Base-by-base conservation (phyloP, 2,329 filamentous ascomycete genomes). In the Trichoderma sp. region DNA sequence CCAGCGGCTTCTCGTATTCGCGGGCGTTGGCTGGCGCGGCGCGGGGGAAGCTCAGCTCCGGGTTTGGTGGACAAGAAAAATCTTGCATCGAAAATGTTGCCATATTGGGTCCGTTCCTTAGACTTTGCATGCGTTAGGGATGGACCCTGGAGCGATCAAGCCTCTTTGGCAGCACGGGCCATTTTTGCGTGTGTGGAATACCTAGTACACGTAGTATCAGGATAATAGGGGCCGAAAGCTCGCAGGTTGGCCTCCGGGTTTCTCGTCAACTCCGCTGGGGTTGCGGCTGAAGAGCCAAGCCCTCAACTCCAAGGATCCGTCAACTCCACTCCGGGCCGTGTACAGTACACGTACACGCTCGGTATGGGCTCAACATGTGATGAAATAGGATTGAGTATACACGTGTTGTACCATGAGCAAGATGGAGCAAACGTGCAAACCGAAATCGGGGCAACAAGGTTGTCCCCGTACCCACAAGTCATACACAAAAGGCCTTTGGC, bases 101-200 rank as follows among this genome's bases (percentile, higher is more conserved):
- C 55, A 26, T 68, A 26, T 61, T 47, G 67, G 57, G 28, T 28
- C 3, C 30, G 12, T 15, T 39, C 6, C 39, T 68, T 69, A 62
- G 26, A 69, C 57, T 53, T 62, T 43, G 39, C 30, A 61, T 17
- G 23, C 30, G 39, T 53, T 34, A 69, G 67, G 67, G 67, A 69
- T 69, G 67, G 67, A 62, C 67, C 67, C 67, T 69, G 67, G 57
- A 62, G 39, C 57, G 30, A 26, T 23, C 55, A 69, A 69, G 67
- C 55, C 55, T 69, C 39, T 43, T 28, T n/a, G 39, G 30, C 7
- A 26, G 20, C 20, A 28, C 28, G 32, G 23, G 7, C 11, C 17
- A 8, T 15, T 63, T 17, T 30, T n/a, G 36, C 13, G 12, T 59
- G 12, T 20, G 57, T 39, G 4, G 47, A 53, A 26, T 7, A n/a